Conservation (phyloP, 2,329 filamentous ascomycete genomes). For the Drechmeria coniospora region DNA sequence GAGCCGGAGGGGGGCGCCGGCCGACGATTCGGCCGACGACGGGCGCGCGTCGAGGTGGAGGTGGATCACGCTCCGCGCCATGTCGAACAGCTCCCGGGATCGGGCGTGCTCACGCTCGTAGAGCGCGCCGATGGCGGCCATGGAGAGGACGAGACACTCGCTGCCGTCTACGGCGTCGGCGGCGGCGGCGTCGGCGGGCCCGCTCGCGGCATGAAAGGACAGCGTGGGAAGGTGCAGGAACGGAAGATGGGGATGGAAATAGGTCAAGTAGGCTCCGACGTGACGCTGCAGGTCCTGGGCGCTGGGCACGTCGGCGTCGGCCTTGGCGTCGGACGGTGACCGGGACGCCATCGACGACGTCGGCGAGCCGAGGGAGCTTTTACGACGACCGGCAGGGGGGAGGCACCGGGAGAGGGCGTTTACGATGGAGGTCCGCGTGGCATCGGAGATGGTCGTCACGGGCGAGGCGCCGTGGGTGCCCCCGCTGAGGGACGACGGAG, state of each 20-base stretch:
- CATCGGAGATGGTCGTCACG: slow-evolving; percentile 49
- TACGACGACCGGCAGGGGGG: slow-evolving; percentile 40
- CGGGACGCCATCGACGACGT: slow-evolving; percentile 39
- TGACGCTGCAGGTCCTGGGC: slow-evolving; percentile 80
- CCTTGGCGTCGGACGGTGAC: slow-evolving; percentile 29
- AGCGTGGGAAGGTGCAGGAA: slow-evolving; percentile 86
- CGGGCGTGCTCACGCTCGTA: slow-evolving; percentile 73
- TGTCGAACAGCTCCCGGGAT: slow-evolving; percentile 77
- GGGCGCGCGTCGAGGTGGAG: slow-evolving; percentile 82
- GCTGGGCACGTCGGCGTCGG: slow-evolving; percentile 52
- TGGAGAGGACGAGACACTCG: slow-evolving; percentile 70
- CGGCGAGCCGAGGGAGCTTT: slow-evolving; percentile 46
- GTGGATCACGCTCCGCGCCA: slow-evolving; percentile 90
- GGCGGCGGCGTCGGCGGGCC: too few species aligned
- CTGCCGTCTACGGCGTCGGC: slow-evolving; percentile 60
- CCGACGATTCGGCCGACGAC: slow-evolving; percentile 60
- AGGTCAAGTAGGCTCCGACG: slow-evolving; percentile 76
- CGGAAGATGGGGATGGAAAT: slow-evolving; percentile 89
- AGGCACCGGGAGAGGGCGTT: slow-evolving; percentile 42
- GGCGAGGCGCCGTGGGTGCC: slow-evolving; percentile 43
- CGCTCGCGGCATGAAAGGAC: slow-evolving; percentile 82
- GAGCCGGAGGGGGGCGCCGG: slow-evolving; percentile 79
- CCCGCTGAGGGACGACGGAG: slow-evolving; percentile 55
- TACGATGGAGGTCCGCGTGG: slow-evolving; percentile 45
- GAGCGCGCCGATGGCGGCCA: slow-evolving; percentile 65